phyloP scores from a whole-genome alignment of 2,329 filamentous ascomycete species.

The Neonectria magnoliae region DNA sequence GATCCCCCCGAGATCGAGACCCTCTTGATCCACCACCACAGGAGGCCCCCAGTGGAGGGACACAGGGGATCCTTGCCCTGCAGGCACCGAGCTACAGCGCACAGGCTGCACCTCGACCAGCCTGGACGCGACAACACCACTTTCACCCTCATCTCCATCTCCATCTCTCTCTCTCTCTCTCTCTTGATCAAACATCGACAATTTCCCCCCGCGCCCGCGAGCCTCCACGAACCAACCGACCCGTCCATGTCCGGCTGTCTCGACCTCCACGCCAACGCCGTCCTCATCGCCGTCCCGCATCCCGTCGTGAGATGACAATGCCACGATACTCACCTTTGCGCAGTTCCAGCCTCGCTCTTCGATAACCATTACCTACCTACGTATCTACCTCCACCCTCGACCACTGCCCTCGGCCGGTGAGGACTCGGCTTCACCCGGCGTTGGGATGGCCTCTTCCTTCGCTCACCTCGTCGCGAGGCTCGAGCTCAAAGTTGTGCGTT shows the following conservation, averaged over 20 bases:
- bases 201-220: slow-evolving; percentile 2
- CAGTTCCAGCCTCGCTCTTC: background rate
- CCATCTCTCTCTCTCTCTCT: background rate
- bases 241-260: slow-evolving; percentile 16
- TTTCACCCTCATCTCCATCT: background rate
- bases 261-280: background rate
- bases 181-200: slow-evolving; percentile 25
- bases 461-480: slow-evolving; percentile 28
- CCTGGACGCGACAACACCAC: slow-evolving; percentile 1
- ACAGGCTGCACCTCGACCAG: background rate
- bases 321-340: background rate
- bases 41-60: no score
- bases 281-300: background rate
- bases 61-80: no score
- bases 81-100: background rate
- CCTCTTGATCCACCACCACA: no score
- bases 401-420: background rate
- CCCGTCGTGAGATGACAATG: slow-evolving; percentile 30
- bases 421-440: background rate
- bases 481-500: slow-evolving; percentile 29
- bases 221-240: background rate
- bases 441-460: slow-evolving; percentile 28
- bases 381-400: no score
- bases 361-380: slow-evolving; percentile 3
- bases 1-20: no score